Base-by-base conservation (phyloP, 225 moss, liverwort and hornwort genomes). In the Pseudoscleropodium purum region DNA sequence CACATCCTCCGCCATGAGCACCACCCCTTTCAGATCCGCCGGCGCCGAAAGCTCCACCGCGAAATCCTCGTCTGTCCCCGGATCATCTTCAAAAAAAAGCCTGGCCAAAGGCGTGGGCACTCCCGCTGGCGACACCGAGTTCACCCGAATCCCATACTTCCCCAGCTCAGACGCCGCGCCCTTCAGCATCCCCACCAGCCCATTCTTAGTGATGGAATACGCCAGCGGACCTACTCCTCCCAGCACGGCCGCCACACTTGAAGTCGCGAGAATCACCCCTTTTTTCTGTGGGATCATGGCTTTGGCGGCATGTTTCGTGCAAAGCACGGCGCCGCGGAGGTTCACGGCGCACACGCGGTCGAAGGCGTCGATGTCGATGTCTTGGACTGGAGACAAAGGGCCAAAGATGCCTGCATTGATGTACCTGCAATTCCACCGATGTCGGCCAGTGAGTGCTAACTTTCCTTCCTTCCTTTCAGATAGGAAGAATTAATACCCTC, bases 231-330 rank as follows among this genome's bases (percentile, higher is more conserved):
- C 87, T 4, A 15, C 15, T 34, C 92, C 89, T 24, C 79, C 91
- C 8, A 92, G 17, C 8, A 86, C n/a, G 54, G 88, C 61, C 10
- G 91, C 74, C 10, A 85, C 89, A 89, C 89, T 95, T 24, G 84
- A 51, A 33, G 91, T 94, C 33, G 87, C 86, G 8, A 92, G 57
- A 31, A 91, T 92, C 51, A 89, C 85, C 24, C 93, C 92, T 11
- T 79, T 79, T 11, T 43, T 62, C 18, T 65, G 77, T 1, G 92
- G 88, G 47, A 85, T 70, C 92, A 93, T 93, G 14, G 83, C 88
- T 54, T 85, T 69, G 3, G 92, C 90, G 7, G 92, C 93, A 51
- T 94, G 91, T 77, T 96, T 95, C 61, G 80, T 91, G 33, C 90
- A 92, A 39, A 91, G 80, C 26, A 94, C 7, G 25, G 77, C 73